Evolutionary conservation across 331 rosid genomes (phyloP).

Genomic region (Prunus yedoensis): DNA sequence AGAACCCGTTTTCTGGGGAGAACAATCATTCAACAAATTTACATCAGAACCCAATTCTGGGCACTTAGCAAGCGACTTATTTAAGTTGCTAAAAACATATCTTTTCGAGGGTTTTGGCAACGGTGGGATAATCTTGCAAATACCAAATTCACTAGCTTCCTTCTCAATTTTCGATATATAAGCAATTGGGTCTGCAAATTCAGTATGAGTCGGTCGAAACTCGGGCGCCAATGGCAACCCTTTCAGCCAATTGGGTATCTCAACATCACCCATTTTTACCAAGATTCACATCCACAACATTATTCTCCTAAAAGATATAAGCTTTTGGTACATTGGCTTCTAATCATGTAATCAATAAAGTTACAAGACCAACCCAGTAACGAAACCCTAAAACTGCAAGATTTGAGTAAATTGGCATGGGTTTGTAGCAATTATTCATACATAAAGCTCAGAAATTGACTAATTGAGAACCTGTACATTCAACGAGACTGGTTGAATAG

Average conservation of each 20-base stretch:
- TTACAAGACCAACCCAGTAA: constrained; percentile 16
- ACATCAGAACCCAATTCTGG: constrained; percentile 55
- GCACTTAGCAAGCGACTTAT: constrained; percentile 72
- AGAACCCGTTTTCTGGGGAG: constrained; percentile 31
- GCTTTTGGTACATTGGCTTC: constrained; percentile 28
- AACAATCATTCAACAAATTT: constrained; percentile 28
- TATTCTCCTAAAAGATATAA: constrained; percentile 10
- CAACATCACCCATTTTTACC: constrained; percentile 66
- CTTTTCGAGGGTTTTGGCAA: constrained; percentile 87
- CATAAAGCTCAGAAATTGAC: constrained; percentile 19
- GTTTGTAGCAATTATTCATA: constrained; percentile 24
- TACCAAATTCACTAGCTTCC: constrained; percentile 87
- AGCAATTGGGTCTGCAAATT: constrained; percentile 96
- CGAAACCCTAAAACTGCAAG: constrained; percentile 55
- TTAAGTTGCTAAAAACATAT: constrained; percentile 75
- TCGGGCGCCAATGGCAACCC: constrained; percentile 91
- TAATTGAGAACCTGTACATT: constrained; percentile 39
- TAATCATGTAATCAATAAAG: constrained; percentile 21
- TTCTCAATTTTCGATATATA: constrained; percentile 96
- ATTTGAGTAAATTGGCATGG: constrained; percentile 31
- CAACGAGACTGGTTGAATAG: constrained; percentile 38
- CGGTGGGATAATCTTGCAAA: constrained; percentile 95
- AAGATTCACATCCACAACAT: constrained; percentile 38
- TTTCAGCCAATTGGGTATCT: constrained; percentile 84
- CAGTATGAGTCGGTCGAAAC: constrained; percentile 94